Evolutionary conservation across 2,329 filamentous ascomycete species (phyloP).

Genomic region (Sordariomycetes sp.): DNA sequence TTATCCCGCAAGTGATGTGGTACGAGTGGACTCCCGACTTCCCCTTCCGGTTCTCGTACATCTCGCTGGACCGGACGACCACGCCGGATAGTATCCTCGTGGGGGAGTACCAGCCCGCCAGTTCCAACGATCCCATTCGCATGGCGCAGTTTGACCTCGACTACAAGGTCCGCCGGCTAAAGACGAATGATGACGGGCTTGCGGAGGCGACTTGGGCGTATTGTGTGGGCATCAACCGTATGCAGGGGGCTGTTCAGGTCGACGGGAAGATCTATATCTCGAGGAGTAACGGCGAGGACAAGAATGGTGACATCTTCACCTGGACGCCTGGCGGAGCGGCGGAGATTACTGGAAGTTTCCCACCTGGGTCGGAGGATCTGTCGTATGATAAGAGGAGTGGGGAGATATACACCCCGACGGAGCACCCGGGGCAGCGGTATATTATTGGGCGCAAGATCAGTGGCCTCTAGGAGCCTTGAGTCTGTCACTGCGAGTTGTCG

Average conservation of each 20-base stretch:
- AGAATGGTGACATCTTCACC: slow-evolving; percentile 16
- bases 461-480: not conserved
- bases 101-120: slow-evolving; percentile 17
- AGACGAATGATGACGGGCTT: slow-evolving; percentile 8
- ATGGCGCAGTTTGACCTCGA: slow-evolving; percentile 17
- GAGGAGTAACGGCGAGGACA: slow-evolving; percentile 14
- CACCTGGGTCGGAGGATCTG: slow-evolving; percentile 17
- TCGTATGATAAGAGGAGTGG: slow-evolving; percentile 15
- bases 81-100: slow-evolving; percentile 16
- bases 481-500: not conserved
- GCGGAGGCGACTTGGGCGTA: slow-evolving; percentile 15
- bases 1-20: slow-evolving; percentile 18
- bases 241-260: slow-evolving; percentile 19
- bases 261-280: slow-evolving; percentile 18
- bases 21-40: slow-evolving; percentile 13
- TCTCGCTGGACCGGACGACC: slow-evolving; percentile 20
- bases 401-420: slow-evolving; percentile 9
- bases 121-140: slow-evolving; percentile 11
- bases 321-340: slow-evolving; percentile 15
- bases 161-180: slow-evolving; percentile 12
- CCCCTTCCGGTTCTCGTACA: slow-evolving; percentile 18
- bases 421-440: slow-evolving; percentile 2
- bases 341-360: slow-evolving; percentile 11
- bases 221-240: slow-evolving; percentile 16
- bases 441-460: not conserved